Base-by-base conservation (phyloP, 2,329 filamentous ascomycete genomes). In the Curvularia sp. region DNA sequence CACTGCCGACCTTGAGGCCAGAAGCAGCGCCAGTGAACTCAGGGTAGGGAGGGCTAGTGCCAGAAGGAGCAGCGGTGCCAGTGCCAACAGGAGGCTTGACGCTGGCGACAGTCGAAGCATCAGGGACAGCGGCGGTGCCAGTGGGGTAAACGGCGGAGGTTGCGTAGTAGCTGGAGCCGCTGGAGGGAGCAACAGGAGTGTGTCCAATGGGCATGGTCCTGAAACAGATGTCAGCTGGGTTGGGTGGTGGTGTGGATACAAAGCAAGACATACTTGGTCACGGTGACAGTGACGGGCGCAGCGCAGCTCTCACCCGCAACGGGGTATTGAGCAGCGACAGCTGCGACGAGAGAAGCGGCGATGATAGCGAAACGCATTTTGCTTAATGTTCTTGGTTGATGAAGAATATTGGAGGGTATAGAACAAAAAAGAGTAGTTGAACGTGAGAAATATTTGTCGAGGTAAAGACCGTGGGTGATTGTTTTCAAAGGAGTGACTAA, bases 21-120 rank as follows among this genome's bases (percentile, higher is more conserved):
- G 61, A 65, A 43, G 75, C 74, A 41, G 74, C 73, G 50, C 73
- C 73, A 35, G 74, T 75, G 66, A 75, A 77, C 56, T 69, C 60
- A 13, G 66, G 60, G 31, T 64, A 59, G 24, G 68, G 63, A 5
- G 64, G 46, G 31, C 67, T 67, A 26, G 69, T 73, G 13, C 67
- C 69, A 26, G 64, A 65, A 4, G 68, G 64, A 30, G 54, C 48
- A 35, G 57, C 60, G 35, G 70, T 67, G 49, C 63, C 67, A 46
- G 66, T 57, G 12, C 42, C 43, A 26, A 53, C 48, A 24, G 48
- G 48, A 41, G 48, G 48, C 20, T 10, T 39, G 26, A 33, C 33
- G 35, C 48, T 50, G 35, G 28, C 24, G 35, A 9, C 35, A 12
- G 54, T 48, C 18, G 53, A 58, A 8, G 47, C 55, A 5, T 55